Base-by-base conservation (phyloP, 176 grass and related monocot genomes). In the Juncus inflexus region DNA sequence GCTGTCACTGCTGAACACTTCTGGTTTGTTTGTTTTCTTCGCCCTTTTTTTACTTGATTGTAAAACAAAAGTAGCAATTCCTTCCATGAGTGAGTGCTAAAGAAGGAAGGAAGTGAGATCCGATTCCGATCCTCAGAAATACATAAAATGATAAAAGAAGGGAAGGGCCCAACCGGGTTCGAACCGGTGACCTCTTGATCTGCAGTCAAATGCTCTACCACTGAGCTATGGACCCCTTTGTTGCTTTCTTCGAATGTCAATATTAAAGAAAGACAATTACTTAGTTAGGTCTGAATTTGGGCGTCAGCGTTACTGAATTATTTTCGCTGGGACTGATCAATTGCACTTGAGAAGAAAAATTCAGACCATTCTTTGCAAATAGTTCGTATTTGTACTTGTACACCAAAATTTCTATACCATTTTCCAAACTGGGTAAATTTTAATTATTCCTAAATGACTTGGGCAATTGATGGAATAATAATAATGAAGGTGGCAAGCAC, bases 121-220 rank as follows among this genome's bases (percentile, higher is more conserved):
- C 43, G 43, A 6, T 6, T 47, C 4, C 4, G 9, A 47, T 2
- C 43, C 43, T 47, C 4, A 43, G 14, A 5, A 16, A 63, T 6
- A 13, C 4, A 7, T 39, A 42, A 63, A 63, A 7, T 42, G 5
- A 4, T 2, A 0, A 65, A 28, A 50, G 10, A 41, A 12, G 7
- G 3, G 1, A 37, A 78, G 76, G 76, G 82, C 82, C 64, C 82
- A 84, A 75, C 81, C 76, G 76, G 81, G 77, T 80, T 76, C 77
- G 65, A 80, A 84, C 82, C 72, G 72, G 59, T 66, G 79, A 82
- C 79, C 83, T 86, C 60, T 76, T 86, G 75, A 84, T 94, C 81
- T 94, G 85, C 81, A 94, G 85, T 89, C 85, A 94, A 85, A 75
- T 94, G 81, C 79, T 94, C 85, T 94, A 81, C 85, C 85, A 89